These are phyloP conservation scores for Cryptococcus floricola DNA, from an alignment of 1,284 basidiomycete genomes.

Conservation along the genomic window DNA sequence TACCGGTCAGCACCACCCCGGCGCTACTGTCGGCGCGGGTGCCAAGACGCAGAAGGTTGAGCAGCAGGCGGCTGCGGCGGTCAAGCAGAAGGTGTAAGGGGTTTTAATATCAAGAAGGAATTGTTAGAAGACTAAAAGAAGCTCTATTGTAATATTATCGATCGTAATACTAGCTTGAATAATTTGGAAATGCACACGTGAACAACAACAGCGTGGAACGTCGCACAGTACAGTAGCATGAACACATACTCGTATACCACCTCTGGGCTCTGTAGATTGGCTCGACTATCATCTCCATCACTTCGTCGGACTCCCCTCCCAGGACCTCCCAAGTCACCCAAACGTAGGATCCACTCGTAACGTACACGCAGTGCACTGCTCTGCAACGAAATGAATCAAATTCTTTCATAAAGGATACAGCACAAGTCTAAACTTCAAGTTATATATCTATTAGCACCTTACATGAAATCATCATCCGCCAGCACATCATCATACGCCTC, in stretches of 20 bases:
- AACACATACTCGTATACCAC: too few relatives aligned
- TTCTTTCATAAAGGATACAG: not conserved
- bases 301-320: too few relatives aligned
- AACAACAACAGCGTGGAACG: not conserved
- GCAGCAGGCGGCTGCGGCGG: not conserved
- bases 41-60: not conserved
- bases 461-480: constrained; percentile 58
- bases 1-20: constrained; percentile 35
- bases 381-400: not conserved
- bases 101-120: not conserved
- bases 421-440: not conserved
- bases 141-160: not conserved
- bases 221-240: too few relatives aligned
- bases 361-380: too few relatives aligned
- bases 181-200: too few relatives aligned
- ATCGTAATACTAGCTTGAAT: not conserved
- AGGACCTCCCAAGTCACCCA: too few relatives aligned
- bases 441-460: not conserved
- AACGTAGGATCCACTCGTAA: too few relatives aligned
- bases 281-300: too few relatives aligned
- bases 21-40: constrained; percentile 22
- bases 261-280: too few relatives aligned
- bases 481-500: constrained; percentile 73
- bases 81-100: not conserved
- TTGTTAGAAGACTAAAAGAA: not conserved